These are phyloP conservation scores for Alternaria arbusti DNA, from an alignment of 2,329 filamentous ascomycete genomes.

Conservation along the genomic window DNA sequence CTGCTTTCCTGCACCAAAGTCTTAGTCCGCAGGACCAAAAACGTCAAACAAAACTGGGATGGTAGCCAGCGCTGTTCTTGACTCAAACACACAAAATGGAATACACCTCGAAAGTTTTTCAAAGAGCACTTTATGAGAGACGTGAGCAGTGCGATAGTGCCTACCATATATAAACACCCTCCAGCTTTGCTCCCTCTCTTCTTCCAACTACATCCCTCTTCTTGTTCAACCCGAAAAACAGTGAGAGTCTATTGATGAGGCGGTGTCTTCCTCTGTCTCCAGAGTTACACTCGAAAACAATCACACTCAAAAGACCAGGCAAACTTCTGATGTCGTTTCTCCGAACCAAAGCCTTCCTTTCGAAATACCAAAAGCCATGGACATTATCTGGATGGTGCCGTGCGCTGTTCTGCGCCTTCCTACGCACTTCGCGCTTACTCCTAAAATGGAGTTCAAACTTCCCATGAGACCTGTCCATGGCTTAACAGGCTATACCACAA, in stretches of 20 bases:
- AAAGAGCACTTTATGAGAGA: not conserved
- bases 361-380: fast-evolving
- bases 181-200: not conserved
- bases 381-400: fast-evolving
- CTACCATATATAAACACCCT: not conserved
- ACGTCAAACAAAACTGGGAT: fast-evolving
- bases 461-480: not conserved
- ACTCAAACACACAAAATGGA: fast-evolving
- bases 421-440: not conserved
- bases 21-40: not conserved
- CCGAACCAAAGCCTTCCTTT: not conserved
- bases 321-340: not conserved
- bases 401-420: not conserved
- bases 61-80: not conserved
- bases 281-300: not conserved
- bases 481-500: fast-evolving
- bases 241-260: not conserved
- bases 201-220: not conserved
- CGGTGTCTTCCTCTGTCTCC: not conserved
- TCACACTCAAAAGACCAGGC: not conserved
- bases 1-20: not conserved
- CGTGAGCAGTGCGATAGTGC: not conserved
- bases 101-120: not conserved
- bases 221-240: not conserved
- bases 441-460: fast-evolving